These are phyloP conservation scores for Carex cristatella DNA, from an alignment of 176 grass and related monocot genomes.

Conservation along the genomic window DNA sequence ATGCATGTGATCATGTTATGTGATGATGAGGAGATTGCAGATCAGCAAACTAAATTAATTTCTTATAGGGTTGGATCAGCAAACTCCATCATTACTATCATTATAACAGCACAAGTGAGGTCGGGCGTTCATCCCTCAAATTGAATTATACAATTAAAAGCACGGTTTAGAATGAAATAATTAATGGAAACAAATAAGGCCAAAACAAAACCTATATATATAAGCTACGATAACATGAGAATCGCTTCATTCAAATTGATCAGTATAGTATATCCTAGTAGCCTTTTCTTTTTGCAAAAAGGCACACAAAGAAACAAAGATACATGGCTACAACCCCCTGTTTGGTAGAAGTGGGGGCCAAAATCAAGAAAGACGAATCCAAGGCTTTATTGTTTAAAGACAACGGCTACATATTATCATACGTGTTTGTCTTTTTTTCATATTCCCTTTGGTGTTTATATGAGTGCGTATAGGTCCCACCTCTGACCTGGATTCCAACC, in stretches of 20 bases:
- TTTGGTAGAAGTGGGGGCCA: neutral
- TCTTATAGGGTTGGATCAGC: neutral
- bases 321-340: neutral
- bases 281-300: neutral
- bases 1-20: neutral
- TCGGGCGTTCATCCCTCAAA: too few species aligned
- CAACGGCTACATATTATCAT: conserved; percentile 7
- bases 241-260: neutral
- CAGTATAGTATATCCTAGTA: neutral
- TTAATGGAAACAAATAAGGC: neutral
- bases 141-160: too few species aligned
- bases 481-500: conserved; percentile 3
- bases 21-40: conserved; percentile 1
- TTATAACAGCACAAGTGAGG: neutral
- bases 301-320: neutral
- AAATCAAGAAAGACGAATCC: conserved; percentile 14
- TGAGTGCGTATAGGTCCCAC: neutral
- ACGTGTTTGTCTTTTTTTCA: conserved; percentile 6
- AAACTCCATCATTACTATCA: neutral
- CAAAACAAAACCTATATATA: neutral
- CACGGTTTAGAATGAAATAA: too few species aligned
- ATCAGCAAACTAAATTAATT: neutral
- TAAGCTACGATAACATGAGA: neutral
- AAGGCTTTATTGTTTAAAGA: conserved; percentile 9
- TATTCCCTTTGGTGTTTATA: neutral